Evolutionary conservation across 768 basidiomycete species (phyloP).

Genomic region (Suillus spraguei): DNA sequence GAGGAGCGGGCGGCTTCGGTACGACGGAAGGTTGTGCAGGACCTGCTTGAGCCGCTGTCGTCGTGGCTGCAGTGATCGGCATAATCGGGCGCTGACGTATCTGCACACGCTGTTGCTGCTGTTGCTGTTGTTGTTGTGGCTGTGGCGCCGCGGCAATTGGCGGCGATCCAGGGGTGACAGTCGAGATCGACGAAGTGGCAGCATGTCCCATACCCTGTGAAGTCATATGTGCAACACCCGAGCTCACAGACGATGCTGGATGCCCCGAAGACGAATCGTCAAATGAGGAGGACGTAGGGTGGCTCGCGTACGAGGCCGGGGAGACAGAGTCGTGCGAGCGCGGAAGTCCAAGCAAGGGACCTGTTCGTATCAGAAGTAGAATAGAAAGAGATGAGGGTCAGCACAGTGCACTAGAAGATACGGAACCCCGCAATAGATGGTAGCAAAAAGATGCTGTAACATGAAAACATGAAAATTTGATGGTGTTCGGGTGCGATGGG

Average conservation of each 20-base stretch:
- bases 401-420: constrained; percentile 10
- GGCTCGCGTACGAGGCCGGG: constrained; percentile 27
- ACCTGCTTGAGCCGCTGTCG: not conserved
- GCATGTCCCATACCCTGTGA: constrained; percentile 15
- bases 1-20: not conserved
- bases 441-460: constrained; percentile 5
- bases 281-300: constrained; percentile 20
- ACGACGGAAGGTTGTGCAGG: not conserved
- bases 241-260: constrained; percentile 19
- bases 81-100: constrained; percentile 1
- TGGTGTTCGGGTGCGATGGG: not conserved
- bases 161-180: constrained; percentile 20
- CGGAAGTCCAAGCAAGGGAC: constrained; percentile 11
- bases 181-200: constrained; percentile 28
- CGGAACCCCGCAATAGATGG: not conserved
- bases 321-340: constrained; percentile 21
- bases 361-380: constrained; percentile 14
- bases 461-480: not conserved
- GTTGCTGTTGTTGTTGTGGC: constrained; percentile 8
- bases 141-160: constrained; percentile 15
- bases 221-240: not conserved
- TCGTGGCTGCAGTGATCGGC: constrained; percentile 4
- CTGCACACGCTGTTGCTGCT: constrained; percentile 3
- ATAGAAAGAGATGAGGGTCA: constrained; percentile 12
- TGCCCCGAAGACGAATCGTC: constrained; percentile 12